Conservation (phyloP, 176 grass and related monocot genomes). For the Musa schizocarpa region DNA sequence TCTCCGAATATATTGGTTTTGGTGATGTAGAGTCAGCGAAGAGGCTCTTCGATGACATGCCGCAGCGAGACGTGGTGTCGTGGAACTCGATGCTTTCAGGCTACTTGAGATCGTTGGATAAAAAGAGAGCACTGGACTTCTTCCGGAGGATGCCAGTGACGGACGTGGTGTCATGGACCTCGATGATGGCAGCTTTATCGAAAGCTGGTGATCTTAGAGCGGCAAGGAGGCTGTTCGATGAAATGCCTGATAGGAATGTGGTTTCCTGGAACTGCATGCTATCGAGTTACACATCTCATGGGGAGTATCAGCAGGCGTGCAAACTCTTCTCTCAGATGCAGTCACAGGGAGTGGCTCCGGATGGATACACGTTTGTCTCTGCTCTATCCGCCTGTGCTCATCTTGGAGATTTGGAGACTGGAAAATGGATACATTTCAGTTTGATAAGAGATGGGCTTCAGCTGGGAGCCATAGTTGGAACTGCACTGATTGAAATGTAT, state of each 20-base stretch:
- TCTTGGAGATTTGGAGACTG: conserved; percentile 26
- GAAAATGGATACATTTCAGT: conserved; percentile 45
- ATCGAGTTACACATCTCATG: conserved; percentile 31
- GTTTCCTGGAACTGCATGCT: conserved; percentile 55
- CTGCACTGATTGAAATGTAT: conserved; percentile 40
- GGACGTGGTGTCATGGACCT: conserved; percentile 30
- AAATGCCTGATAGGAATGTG: conserved; percentile 39
- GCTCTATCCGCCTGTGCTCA: conserved; percentile 33
- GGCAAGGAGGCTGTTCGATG: conserved; percentile 32
- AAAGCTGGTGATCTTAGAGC: conserved; percentile 17
- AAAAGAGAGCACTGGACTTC: conserved; percentile 13
- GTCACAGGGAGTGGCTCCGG: conserved; percentile 22
- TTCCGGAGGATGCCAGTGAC: conserved; percentile 31
- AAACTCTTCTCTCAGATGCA: conserved; percentile 30
- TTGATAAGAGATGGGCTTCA: conserved; percentile 31
- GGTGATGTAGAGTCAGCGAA: conserved; percentile 11
- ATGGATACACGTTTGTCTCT: conserved; percentile 26
- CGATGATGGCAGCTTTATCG: conserved; percentile 30
- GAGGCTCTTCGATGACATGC: conserved; percentile 33
- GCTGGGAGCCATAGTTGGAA: conserved; percentile 27
- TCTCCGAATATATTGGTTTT: conserved; percentile 18
- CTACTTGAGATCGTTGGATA: conserved; percentile 11
- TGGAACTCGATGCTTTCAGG: conserved; percentile 44
- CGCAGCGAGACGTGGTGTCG: conserved; percentile 29
- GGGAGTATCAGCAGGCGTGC: conserved; percentile 25